Evolutionary conservation across 495 filamentous ascomycete species (phyloP), one percentile per base, ranked within the genome.

Genomic region (Sporormia fimetaria): DNA sequence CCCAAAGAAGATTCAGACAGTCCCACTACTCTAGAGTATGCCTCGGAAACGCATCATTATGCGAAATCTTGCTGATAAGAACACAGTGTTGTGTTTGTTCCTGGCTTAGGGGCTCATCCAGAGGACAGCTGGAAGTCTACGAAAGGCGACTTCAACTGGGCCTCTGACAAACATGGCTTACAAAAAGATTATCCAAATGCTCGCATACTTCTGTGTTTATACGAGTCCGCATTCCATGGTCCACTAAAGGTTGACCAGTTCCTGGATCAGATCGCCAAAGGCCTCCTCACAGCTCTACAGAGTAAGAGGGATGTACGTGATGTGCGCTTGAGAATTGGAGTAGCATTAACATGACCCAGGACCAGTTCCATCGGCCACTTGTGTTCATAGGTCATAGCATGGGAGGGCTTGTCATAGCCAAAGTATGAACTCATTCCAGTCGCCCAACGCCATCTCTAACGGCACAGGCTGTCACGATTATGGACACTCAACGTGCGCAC

Each of bases 31-130:
- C 7, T 15, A 8, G 30, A 33, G n/a, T 6, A 7, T 27, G 6
- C 25, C 6, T 7, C 25, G 7, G n/a, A 27, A 27, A n/a, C n/a
- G 25, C 25, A n/a, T 27, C 6, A 27, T 6, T n/a, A 7, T n/a
- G n/a, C 25, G 25, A 27, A 27, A 7, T 27, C 6, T 36, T n/a
- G n/a, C n/a, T n/a, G n/a, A n/a, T n/a, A n/a, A n/a, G n/a, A n/a
- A n/a, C n/a, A n/a, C n/a, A 39, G 36, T 21, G 21, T 41, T 27
- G 38, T 41, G 7, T 20, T 33, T n/a, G 38, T 41, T 6, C 38
- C 38, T 9, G 38, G 38, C 7, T 18, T 41, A 4, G 38, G 38
- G 12, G 38, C 26, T 6, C 5, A 41, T 21, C 38, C 38, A n/a
- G 29, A 31, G 6, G 15, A 31, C 4, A 33, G 14, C 4, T 41